Evolutionary conservation across 257 asterid genomes (phyloP).

Genomic region (Solanum lignicaule): DNA sequence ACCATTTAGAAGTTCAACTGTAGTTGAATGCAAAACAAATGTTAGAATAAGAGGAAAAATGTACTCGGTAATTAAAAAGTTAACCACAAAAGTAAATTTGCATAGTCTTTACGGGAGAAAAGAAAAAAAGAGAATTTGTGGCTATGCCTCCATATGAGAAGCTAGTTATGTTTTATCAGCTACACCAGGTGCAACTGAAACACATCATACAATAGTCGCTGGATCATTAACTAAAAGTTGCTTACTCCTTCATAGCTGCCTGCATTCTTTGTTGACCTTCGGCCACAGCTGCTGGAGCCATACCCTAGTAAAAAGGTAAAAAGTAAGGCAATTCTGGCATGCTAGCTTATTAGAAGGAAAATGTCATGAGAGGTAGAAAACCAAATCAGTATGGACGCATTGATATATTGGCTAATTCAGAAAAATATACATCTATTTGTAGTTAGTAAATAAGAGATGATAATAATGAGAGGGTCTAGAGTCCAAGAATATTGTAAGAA

Average conservation of each 20-base stretch:
- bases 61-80: background rate
- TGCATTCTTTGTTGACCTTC: slow-evolving; percentile 70
- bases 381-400: background rate
- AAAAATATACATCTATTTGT: background rate
- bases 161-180: background rate
- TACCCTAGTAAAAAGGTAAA: slow-evolving; percentile 44
- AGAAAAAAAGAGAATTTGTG: background rate
- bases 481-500: background rate
- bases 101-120: background rate
- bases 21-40: background rate
- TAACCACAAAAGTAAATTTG: background rate
- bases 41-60: background rate
- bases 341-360: background rate
- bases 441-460: background rate
- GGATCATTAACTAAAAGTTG: slow-evolving; percentile 9
- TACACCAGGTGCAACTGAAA: background rate
- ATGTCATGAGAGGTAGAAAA: background rate
- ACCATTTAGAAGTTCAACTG: background rate
- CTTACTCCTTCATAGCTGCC: slow-evolving; percentile 60
- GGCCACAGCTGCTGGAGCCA: slow-evolving; percentile 61
- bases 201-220: background rate
- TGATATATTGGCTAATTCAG: background rate
- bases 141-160: background rate
- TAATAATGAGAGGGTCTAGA: background rate
- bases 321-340: background rate